Base-by-base conservation (phyloP, 1,139 yeast species). In the Geotrichum candidum region DNA sequence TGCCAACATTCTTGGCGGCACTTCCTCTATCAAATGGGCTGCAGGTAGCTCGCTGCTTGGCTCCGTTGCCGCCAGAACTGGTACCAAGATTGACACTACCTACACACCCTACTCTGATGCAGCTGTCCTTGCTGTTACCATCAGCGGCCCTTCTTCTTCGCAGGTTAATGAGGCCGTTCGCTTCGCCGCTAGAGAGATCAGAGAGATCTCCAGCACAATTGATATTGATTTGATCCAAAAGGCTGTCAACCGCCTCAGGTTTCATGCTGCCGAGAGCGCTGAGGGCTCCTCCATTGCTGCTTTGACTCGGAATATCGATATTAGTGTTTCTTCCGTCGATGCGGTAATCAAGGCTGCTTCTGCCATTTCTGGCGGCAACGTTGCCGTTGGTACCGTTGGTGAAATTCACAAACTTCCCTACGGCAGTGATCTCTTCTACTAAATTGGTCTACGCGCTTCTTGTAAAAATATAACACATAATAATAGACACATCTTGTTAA, bases 321-420 rank as follows among this genome's bases (percentile, higher is more conserved):
- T 73, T 41, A 70, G 73, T 58, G 72, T 77, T 60, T 66, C 75
- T 53, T 69, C 74, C 60, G 76, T 79, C 63, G 75, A 75, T 61
- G 76, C 79, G 66, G 79, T 85, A 71, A 79, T 82, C 74, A 76
- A 80, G 66, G 73, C 79, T 59, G 80, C 82, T 64, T 77, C 80
- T 68, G 76, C 78, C 65, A 76, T 82, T 58, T 79, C 82, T 71
- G 81, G 85, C 68, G 83, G 83, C 68, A 85, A 85, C 71, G 86
- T 87, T 80, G 91, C 88, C 80, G 87, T 88, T 73, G 96, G 88
- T 68, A 97, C 95, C 67, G 87, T 90, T 68, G 99, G 99, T 79
- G 87, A 91, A 77, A 85, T 88, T 67, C 87, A 87, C 75, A 85
- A 84, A 69, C 85, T 94, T 78, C 98, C 99, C 73, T 89, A 82